Evolutionary conservation across 305 asterid genomes (phyloP).

Genomic region (Solanum hybrid): DNA sequence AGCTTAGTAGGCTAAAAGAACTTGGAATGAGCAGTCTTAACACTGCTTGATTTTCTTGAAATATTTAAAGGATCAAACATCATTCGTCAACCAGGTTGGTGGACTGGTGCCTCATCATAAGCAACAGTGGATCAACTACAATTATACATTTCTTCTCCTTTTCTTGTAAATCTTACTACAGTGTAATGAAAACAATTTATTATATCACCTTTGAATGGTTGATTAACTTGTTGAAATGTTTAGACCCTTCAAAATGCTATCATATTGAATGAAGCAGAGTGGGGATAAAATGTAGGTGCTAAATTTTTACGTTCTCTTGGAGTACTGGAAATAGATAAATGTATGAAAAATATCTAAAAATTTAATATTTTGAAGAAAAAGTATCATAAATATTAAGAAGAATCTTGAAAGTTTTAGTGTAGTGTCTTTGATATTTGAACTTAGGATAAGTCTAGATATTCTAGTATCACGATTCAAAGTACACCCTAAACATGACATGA

Average conservation of each 20-base stretch:
- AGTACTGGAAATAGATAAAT: background rate
- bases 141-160: background rate
- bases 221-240: background rate
- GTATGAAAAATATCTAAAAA: background rate
- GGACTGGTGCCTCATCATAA: background rate
- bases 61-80: background rate
- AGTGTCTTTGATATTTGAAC: background rate
- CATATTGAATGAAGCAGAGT: background rate
- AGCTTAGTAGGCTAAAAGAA: conserved; percentile 16
- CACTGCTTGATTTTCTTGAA: background rate
- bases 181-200: background rate
- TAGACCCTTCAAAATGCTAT: background rate
- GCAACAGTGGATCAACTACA: background rate
- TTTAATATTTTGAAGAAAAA: background rate
- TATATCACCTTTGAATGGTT: background rate
- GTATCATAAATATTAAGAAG: background rate
- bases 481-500: background rate
- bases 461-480: background rate
- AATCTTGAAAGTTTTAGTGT: background rate
- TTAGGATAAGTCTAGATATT: background rate
- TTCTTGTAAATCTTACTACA: background rate
- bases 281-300: background rate
- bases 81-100: background rate
- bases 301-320: background rate
- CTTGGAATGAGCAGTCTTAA: conserved; percentile 6